phyloP scores from a whole-genome alignment of 331 rosid genomes.

The Acacia pycnantha region DNA sequence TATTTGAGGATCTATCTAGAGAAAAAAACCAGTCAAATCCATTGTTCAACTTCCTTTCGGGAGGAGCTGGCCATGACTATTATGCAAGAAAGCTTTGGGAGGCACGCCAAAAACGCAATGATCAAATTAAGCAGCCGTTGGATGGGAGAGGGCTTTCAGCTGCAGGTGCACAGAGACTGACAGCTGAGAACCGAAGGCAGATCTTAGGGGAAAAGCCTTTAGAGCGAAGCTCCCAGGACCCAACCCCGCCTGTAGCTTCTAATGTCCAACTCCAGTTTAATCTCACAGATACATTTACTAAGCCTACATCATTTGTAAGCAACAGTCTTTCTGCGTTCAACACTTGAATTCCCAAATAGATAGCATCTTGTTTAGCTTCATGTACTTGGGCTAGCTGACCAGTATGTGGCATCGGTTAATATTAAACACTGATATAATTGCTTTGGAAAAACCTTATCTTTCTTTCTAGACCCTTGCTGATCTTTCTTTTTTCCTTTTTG shows the following conservation, averaged over 20 bases:
- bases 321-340: slow-evolving; percentile 14
- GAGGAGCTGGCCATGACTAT: slow-evolving; percentile 91
- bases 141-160: slow-evolving; percentile 56
- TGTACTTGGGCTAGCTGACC: slow-evolving; percentile 22
- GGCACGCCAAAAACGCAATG: slow-evolving; percentile 61
- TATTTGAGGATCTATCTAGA: slow-evolving; percentile 92
- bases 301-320: slow-evolving; percentile 76
- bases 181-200: slow-evolving; percentile 87
- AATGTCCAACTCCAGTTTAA: slow-evolving; percentile 72
- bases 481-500: slow-evolving; percentile 24
- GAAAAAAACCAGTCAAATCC: slow-evolving; percentile 88
- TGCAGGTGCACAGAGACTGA: slow-evolving; percentile 55
- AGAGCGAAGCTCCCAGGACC: slow-evolving; percentile 61
- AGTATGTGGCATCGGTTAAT: neutral
- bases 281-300: slow-evolving; percentile 88
- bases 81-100: slow-evolving; percentile 95
- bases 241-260: slow-evolving; percentile 49
- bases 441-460: neutral
- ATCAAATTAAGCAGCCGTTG: slow-evolving; percentile 52
- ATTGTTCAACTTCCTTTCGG: slow-evolving; percentile 78
- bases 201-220: slow-evolving; percentile 87
- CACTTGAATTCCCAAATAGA: slow-evolving; percentile 19
- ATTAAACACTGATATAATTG: neutral
- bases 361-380: slow-evolving; percentile 25
- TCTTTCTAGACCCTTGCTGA: neutral